phyloP scores from a whole-genome alignment of 768 basidiomycete genomes.

The Termitomyces sp. region DNA sequence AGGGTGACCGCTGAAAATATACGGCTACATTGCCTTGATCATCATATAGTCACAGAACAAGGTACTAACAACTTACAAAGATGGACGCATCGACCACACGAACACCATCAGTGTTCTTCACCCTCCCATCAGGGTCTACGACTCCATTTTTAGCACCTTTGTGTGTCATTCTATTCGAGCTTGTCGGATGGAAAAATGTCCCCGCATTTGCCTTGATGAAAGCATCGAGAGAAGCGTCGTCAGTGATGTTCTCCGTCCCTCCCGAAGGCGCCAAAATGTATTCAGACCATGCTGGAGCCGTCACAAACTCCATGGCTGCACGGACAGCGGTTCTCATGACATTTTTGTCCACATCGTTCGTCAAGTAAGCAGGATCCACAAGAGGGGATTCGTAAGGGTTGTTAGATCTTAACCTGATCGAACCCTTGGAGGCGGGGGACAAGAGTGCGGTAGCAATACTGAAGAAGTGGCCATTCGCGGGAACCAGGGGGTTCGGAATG shows the following conservation, averaged over 20 bases:
- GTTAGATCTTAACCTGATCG: constrained; percentile 28
- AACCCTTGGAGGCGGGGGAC: constrained; percentile 27
- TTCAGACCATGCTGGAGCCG: constrained; percentile 12
- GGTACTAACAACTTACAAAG: constrained; percentile 16
- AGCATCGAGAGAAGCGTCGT: constrained; percentile 18
- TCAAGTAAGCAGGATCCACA: constrained; percentile 43
- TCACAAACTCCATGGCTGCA: constrained; percentile 11
- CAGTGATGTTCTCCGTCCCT: constrained; percentile 4
- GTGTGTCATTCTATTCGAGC: constrained; percentile 21
- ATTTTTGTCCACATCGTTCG: constrained; percentile 12
- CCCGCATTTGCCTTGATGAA: constrained; percentile 14
- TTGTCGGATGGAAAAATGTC: constrained; percentile 17
- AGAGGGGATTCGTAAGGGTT: constrained; percentile 36
- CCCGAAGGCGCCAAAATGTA: constrained; percentile 10
- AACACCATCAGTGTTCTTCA: constrained; percentile 26
- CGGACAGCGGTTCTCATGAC: constrained; percentile 17
- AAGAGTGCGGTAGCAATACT: constrained; percentile 18
- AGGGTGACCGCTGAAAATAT: constrained; percentile 8
- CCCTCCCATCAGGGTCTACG: constrained; percentile 26
- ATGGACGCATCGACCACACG: constrained; percentile 32
- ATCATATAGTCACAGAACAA: not conserved
- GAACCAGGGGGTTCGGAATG: constrained; percentile 12
- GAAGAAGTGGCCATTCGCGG: constrained; percentile 17
- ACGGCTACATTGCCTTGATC: constrained; percentile 1
- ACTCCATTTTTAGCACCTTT: constrained; percentile 21